Conservation (phyloP, 2,329 filamentous ascomycete genomes). For the Zymoseptoria crescenta region DNA sequence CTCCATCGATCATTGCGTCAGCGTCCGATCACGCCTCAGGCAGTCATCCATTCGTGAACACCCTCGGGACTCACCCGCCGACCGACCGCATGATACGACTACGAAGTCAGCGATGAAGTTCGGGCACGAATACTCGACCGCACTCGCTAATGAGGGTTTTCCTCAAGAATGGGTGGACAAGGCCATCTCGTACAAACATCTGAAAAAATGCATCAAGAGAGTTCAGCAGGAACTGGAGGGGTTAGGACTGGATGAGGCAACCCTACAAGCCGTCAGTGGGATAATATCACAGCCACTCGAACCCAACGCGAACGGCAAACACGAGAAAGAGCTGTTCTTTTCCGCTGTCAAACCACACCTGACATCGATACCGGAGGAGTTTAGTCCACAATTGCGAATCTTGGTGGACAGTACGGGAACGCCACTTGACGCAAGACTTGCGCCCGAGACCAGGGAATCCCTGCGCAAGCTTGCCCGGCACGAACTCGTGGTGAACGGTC, state of each 20-base stretch:
- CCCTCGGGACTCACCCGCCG: neutral
- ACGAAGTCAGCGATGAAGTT: constrained; percentile 63
- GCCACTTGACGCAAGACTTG: constrained; percentile 60
- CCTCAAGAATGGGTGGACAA: constrained; percentile 63
- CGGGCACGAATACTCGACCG: constrained; percentile 66
- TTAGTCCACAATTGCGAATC: constrained; percentile 63
- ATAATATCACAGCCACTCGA: constrained; percentile 23
- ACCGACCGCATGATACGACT: neutral
- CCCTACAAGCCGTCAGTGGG: constrained; percentile 56
- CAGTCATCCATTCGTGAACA: neutral
- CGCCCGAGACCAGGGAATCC: constrained; percentile 56
- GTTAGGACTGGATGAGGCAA: constrained; percentile 65
- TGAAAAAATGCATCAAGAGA: constrained; percentile 84
- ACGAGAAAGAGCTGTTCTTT: constrained; percentile 17
- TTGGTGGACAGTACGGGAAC: constrained; percentile 60
- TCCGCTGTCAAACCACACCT: constrained; percentile 19
- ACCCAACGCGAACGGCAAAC: neutral
- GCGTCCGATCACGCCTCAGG: neutral
- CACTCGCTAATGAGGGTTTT: constrained; percentile 64
- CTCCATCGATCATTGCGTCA: neutral
- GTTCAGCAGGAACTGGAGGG: constrained; percentile 63
- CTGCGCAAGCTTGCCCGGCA: constrained; percentile 53
- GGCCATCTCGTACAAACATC: constrained; percentile 73
- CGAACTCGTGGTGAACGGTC: constrained; percentile 34
- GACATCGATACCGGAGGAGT: constrained; percentile 27